Evolutionary conservation across 768 basidiomycete genomes (phyloP), one percentile per base, ranked within the genome.

Genomic region (Auriscalpium vulgare): DNA sequence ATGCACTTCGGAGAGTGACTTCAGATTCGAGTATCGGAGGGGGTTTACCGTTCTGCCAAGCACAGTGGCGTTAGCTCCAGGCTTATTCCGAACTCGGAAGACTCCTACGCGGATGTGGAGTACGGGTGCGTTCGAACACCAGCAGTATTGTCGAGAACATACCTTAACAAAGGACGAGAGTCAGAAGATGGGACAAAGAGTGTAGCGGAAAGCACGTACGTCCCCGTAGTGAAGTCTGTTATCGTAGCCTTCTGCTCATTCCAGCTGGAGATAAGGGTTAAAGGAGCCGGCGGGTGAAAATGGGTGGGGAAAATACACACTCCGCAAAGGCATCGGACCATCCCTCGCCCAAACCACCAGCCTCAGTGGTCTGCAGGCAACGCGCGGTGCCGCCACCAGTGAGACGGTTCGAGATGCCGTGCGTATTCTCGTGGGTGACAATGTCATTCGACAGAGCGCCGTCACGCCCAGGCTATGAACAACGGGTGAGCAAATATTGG

Each of bases 271-370:
- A 5, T 4, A 14, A 7, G 13, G 21, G 38, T 51, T 2, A 53
- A 21, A 67, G 44, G 19, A 57, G 59, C 21, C n/a, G 17, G 9
- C 13, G 16, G 14, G 23, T 0, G 23, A 19, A n/a, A 8, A 13
- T 10, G 29, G 7, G 29, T 7, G 29, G 29, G 4, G 36, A 16
- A 19, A 10, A 17, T 2, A 53, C 57, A 21, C 46, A 65, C 63
- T 67, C 65, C 2, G 66, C 66, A 46, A 67, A 56, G 10, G 63
- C 57, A 67, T 84, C 84, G 4, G 79, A 79, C 83, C 83, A 86
- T 14, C 82, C 84, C 66, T 88, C 85, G 46, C 84, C 84, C 76
- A 87, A 76, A 13, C 84, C 85, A 21, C 81, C 80, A 3, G 84
- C 73, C 63, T 87, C 85, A 36, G 74, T 74, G 29, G 76, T 82